Evolutionary conservation across 306 rosid species (phyloP).

Genomic region (Lotus japonicus): DNA sequence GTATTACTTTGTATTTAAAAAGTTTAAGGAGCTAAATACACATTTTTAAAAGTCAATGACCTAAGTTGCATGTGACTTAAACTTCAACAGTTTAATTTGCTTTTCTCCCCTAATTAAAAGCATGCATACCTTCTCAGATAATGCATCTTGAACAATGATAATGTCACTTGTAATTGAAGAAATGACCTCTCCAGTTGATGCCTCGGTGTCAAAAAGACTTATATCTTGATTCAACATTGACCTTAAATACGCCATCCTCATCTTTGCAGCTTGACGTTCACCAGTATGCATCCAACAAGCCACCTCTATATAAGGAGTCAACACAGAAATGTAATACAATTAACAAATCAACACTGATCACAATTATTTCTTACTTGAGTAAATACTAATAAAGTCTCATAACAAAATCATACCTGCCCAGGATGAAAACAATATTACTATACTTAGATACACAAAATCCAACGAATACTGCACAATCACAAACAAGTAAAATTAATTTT

Average conservation of each 20-base stretch:
- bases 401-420: conserved; percentile 59
- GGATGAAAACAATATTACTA: conserved; percentile 71
- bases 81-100: no score
- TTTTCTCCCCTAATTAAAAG: no score
- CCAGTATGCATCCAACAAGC: conserved; percentile 99
- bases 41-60: no score
- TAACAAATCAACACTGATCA: not conserved
- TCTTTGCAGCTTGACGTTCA: conserved; percentile 85
- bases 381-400: not conserved
- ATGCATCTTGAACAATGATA: conserved; percentile 79
- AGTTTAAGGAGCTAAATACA: no score
- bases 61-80: no score
- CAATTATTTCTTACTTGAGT: not conserved
- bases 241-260: conserved; percentile 84
- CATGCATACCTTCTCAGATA: conserved; percentile 67
- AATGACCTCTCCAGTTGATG: conserved; percentile 79
- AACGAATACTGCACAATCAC: conserved; percentile 60
- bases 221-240: conserved; percentile 81
- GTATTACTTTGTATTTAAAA: no score
- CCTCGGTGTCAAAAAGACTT: conserved; percentile 73
- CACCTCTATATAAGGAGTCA: conserved; percentile 51
- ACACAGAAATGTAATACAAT: not conserved
- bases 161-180: conserved; percentile 83
- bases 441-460: conserved; percentile 83
- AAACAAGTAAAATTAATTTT: not conserved